Base-by-base conservation (phyloP, 192 early-diverging fungal species). In the Phlyctochytrium bullatum region DNA sequence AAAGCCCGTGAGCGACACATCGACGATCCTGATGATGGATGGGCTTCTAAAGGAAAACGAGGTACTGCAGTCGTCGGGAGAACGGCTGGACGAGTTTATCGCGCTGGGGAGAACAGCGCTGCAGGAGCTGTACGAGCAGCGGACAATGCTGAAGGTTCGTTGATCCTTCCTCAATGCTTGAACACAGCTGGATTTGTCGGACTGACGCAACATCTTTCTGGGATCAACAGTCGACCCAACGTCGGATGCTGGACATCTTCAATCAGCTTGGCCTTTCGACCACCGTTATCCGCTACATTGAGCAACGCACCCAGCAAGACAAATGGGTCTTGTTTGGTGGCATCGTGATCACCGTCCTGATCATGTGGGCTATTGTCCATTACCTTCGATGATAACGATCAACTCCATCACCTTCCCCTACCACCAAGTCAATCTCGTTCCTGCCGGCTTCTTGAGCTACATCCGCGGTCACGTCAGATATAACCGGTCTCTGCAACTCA, bases 171-270 rank as follows among this genome's bases (percentile, higher is more conserved):
- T 51, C 23, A 2, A 69, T 24, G 0, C 23, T 52, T 52, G 17
- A n/a, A n/a, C 24, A n/a, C 0, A n/a, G 20, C 24, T 52, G 50
- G 50, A 1, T 34, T 62, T 36, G 32, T 10, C 34, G 32, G n/a
- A n/a, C n/a, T 56, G 33, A 36, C 24, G 16, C 29, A 17, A 20
- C 14, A 20, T 34, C 34, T 59, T 64, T 17, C 27, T n/a, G n/a
- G n/a, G n/a, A n/a, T n/a, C n/a, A n/a, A n/a, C n/a, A 83, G 81
- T 67, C 68, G 3, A 72, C 82, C n/a, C 82, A 83, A 75, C 50
- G 70, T 24, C 40, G 77, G 59, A 28, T 84, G 36, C 70, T 77
- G 14, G 77, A 81, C 59, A 61, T 76, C 52, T 79, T 79, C 27
- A 84, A 79, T 59, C 34, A 35, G 17, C 40, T 84, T 33, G 82